Evolutionary conservation across 306 rosid species (phyloP).

Genomic region (cucumber (Cucumis sativus)): Cucumber_9930_V3 NC_026659.2:17759501-17760000

Average conservation of each 20-base stretch:
- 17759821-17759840: neutral
- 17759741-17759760: neutral
- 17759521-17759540: no score
- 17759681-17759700: neutral
- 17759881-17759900: neutral
- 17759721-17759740: neutral
- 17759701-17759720: neutral
- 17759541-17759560: no score
- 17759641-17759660: neutral
- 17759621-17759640: neutral
- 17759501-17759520: no score
- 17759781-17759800: neutral
- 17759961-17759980: neutral
- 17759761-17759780: neutral
- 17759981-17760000: neutral
- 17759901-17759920: conserved; percentile 1
- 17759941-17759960: neutral
- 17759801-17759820: neutral
- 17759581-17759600: neutral
- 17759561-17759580: no score
- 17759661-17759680: neutral
- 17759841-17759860: neutral
- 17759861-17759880: neutral
- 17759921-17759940: neutral
- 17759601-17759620: neutral